Evolutionary conservation across 176 grass and related monocot species (phyloP).

Genomic region (Lolium perenne): DNA sequence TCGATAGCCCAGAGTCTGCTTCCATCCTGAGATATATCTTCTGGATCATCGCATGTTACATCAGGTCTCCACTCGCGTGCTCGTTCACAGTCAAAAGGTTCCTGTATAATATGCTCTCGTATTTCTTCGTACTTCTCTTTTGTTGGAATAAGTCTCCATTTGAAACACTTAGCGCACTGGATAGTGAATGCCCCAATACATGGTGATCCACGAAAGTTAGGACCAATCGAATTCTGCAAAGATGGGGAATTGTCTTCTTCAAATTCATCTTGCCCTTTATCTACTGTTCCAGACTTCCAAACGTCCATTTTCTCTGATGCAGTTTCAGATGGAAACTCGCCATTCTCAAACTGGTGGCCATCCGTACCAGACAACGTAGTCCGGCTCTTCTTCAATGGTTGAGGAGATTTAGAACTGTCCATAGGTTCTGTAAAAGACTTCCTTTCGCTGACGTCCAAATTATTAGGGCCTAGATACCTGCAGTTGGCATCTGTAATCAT

Average conservation of each 20-base stretch:
- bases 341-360: conserved; percentile 39
- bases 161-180: conserved; percentile 92
- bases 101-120: conserved; percentile 77
- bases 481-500: conserved; percentile 30
- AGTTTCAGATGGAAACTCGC: conserved; percentile 48
- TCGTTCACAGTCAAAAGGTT: conserved; percentile 79
- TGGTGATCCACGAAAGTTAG: conserved; percentile 53
- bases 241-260: conserved; percentile 48
- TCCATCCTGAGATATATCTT: conserved; percentile 98
- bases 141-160: conserved; percentile 96
- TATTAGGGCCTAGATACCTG: conserved; percentile 41
- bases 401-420: conserved; percentile 55
- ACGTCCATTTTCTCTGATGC: conserved; percentile 44
- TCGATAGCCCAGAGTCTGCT: conserved; percentile 97
- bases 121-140: conserved; percentile 97
- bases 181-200: conserved; percentile 95
- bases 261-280: conserved; percentile 53
- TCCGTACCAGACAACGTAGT: conserved; percentile 35
- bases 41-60: conserved; percentile 71
- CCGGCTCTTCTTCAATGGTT: conserved; percentile 46
- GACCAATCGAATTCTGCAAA: conserved; percentile 39
- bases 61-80: conserved; percentile 81
- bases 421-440: conserved; percentile 31
- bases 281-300: conserved; percentile 45
- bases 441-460: background rate